Conservation (phyloP, 495 filamentous ascomycete genomes). For the Podospora anserina region DNA sequence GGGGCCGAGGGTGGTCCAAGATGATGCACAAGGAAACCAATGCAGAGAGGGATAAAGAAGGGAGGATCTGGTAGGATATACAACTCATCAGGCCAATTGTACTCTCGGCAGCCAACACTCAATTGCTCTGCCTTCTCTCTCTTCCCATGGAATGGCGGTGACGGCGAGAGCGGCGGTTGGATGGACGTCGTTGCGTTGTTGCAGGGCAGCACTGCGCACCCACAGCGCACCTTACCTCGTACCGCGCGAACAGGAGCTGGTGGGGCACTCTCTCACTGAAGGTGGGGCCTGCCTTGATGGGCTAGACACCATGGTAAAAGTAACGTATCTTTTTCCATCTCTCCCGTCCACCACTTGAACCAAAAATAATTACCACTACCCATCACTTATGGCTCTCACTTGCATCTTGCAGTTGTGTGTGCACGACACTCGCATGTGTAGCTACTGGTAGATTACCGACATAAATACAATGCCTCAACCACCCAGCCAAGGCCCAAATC, state of each 20-base stretch:
- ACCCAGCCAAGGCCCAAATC: neutral
- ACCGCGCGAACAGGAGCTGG: neutral
- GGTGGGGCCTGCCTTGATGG: neutral
- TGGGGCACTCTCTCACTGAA: neutral
- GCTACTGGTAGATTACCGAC: neutral
- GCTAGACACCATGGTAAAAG: neutral
- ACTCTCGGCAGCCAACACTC: neutral
- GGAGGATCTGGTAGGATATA: neutral
- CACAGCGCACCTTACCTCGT: neutral
- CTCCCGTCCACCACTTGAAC: neutral
- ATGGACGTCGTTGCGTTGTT: constrained; percentile 3
- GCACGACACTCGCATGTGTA: neutral
- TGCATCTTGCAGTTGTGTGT: neutral
- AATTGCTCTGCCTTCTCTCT: constrained; percentile 11
- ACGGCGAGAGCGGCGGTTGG: constrained; percentile 24
- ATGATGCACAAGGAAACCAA: neutral
- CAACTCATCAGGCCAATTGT: neutral
- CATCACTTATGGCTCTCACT: too few relatives aligned
- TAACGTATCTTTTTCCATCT: neutral
- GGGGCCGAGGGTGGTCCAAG: neutral
- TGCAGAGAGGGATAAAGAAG: constrained; percentile 8
- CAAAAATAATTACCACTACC: neutral
- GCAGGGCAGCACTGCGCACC: constrained; percentile 1
- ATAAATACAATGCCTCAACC: neutral
- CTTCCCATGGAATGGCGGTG: constrained; percentile 37